These are phyloP conservation scores for Yamadazyma phyllophila DNA, from an alignment of 805 yeast genomes.

Conservation along the genomic window DNA sequence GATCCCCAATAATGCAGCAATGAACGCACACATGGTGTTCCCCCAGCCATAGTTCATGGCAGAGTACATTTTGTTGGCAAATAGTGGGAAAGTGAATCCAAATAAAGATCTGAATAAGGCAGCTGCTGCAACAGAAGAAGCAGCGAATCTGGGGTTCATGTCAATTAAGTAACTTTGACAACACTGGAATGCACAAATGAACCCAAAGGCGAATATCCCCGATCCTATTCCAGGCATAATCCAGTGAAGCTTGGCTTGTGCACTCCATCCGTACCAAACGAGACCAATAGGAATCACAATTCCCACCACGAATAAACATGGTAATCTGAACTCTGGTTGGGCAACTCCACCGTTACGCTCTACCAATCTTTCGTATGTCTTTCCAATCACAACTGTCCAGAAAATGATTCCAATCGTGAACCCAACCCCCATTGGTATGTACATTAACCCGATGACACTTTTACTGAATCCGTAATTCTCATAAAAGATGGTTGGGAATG, in stretches of 20 bases:
- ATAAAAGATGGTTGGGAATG: constrained; percentile 56
- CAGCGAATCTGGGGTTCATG: constrained; percentile 38
- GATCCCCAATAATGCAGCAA: constrained; percentile 57
- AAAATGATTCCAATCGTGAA: constrained; percentile 47
- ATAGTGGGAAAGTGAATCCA: constrained; percentile 43
- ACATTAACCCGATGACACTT: constrained; percentile 58
- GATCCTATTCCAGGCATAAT: constrained; percentile 64
- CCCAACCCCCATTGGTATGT: constrained; percentile 56
- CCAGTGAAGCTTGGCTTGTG: constrained; percentile 55
- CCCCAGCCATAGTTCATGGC: constrained; percentile 70
- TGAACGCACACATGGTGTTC: constrained; percentile 57
- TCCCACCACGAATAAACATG: constrained; percentile 49
- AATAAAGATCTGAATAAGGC: constrained; percentile 38
- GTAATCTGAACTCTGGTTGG: constrained; percentile 61
- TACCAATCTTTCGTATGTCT: constrained; percentile 35
- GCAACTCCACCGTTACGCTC: constrained; percentile 49
- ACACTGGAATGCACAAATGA: constrained; percentile 66
- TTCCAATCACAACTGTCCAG: constrained; percentile 47
- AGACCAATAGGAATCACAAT: constrained; percentile 57
- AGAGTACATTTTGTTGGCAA: constrained; percentile 57
- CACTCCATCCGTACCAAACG: constrained; percentile 74
- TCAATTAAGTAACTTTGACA: constrained; percentile 61
- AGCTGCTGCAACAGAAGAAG: constrained; percentile 41
- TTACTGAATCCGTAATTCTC: constrained; percentile 43
- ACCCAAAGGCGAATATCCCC: constrained; percentile 55